A percentile compares a stretch with the other conserved stretches of the same genome.
Evolutionary conservation across 176 grass and related monocot genomes (phyloP).

Genomic region (Triticum turgidum): DNA sequence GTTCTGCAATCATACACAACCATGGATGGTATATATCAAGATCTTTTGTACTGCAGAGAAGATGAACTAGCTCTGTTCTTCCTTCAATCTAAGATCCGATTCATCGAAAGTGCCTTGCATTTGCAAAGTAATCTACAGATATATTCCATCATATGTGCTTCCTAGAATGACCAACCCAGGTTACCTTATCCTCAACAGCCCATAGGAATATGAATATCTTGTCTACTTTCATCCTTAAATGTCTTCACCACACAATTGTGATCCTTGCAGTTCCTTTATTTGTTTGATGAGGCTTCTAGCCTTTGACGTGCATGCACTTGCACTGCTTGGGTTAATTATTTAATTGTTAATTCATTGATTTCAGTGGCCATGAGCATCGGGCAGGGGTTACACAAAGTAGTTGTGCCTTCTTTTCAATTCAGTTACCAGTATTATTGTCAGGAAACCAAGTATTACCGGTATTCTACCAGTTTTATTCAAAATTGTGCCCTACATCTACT

Average conservation of each 20-base stretch:
- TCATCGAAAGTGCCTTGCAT: neutral
- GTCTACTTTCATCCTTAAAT: neutral
- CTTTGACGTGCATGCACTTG: neutral
- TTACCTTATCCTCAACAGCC: conserved; percentile 5
- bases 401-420: neutral
- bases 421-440: neutral
- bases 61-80: neutral
- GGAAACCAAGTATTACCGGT: neutral
- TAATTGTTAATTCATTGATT: neutral
- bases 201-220: conserved; percentile 21
- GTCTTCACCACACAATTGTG: neutral
- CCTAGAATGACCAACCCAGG: neutral
- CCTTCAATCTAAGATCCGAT: neutral
- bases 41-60: conserved; percentile 23
- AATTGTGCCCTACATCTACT: neutral
- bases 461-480: neutral
- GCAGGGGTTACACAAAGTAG: neutral
- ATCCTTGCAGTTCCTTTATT: neutral
- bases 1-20: conserved; percentile 14
- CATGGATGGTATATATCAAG: neutral
- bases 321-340: neutral
- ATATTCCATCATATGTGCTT: neutral
- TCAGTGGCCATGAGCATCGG: neutral
- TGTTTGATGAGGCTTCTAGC: neutral
- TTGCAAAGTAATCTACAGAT: conserved; percentile 24